These are phyloP conservation scores for Cladophialophora bantiana DNA, from an alignment of 2,329 filamentous ascomycete genomes.

Conservation along the genomic window DNA sequence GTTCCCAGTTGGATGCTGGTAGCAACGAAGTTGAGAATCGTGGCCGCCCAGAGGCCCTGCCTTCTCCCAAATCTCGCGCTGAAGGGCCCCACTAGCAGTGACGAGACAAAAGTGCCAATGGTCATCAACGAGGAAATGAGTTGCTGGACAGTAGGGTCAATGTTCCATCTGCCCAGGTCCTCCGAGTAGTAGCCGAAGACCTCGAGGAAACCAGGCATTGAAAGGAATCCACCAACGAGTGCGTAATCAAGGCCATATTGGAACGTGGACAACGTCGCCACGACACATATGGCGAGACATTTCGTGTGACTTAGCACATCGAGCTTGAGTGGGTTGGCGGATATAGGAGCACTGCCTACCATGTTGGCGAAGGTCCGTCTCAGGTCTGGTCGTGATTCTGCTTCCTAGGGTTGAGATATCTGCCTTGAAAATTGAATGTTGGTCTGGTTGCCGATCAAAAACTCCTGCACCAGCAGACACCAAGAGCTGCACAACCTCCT, in stretches of 20 bases:
- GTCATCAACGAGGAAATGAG: constrained; percentile 62
- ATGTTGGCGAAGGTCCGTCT: constrained; percentile 2
- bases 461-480: not conserved
- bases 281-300: constrained; percentile 56
- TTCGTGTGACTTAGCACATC: constrained; percentile 46
- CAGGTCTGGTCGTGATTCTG: not conserved
- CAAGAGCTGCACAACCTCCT: not conserved
- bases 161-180: constrained; percentile 28
- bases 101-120: constrained; percentile 59
- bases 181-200: constrained; percentile 60
- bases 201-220: constrained; percentile 60
- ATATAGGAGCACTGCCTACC: constrained; percentile 29
- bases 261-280: constrained; percentile 59
- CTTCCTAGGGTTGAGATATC: not conserved
- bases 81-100: constrained; percentile 57
- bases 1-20: constrained; percentile 56
- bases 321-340: constrained; percentile 34
- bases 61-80: constrained; percentile 57
- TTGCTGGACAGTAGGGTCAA: constrained; percentile 55
- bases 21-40: constrained; percentile 53
- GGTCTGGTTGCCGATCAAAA: not conserved
- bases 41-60: constrained; percentile 57
- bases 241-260: constrained; percentile 59
- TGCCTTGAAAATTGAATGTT: not conserved
- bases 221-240: constrained; percentile 55